Conservation (phyloP, 164 flowering plant species). For the Nymphaea colorata region DNA sequence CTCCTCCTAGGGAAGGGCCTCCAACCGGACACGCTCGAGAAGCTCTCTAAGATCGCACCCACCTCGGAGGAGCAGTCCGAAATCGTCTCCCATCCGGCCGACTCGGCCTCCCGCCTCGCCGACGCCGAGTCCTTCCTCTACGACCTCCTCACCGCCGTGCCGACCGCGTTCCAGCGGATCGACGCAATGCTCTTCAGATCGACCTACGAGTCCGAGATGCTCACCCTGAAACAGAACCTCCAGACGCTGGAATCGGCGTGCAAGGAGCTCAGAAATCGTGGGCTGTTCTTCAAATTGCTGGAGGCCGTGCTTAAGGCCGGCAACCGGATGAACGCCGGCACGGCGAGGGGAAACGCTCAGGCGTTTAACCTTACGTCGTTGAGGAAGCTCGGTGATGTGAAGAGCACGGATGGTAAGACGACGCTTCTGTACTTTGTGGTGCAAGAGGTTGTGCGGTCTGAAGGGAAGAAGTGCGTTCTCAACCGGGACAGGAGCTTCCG, state of each 20-base stretch:
- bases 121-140: conserved; percentile 57
- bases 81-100: conserved; percentile 32
- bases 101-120: conserved; percentile 33
- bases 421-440: conserved; percentile 76
- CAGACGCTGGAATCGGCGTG: conserved; percentile 50
- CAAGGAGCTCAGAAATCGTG: conserved; percentile 55
- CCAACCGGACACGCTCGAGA: conserved; percentile 36
- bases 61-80: conserved; percentile 34
- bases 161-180: conserved; percentile 42
- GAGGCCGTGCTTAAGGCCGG: conserved; percentile 90
- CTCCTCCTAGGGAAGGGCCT: conserved; percentile 42
- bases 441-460: conserved; percentile 58
- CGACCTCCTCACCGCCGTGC: conserved; percentile 36
- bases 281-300: conserved; percentile 62
- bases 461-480: conserved; percentile 54
- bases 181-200: conserved; percentile 45
- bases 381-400: conserved; percentile 59
- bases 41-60: conserved; percentile 43
- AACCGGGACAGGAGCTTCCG: conserved; percentile 24
- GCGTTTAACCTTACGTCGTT: conserved; percentile 63
- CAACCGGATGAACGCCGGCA: conserved; percentile 77
- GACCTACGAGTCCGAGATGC: conserved; percentile 40
- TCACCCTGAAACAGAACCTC: conserved; percentile 37
- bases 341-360: conserved; percentile 75
- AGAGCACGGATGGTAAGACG: conserved; percentile 70